Evolutionary conservation across 2,329 filamentous ascomycete species (phyloP).

Genomic region (Sporothrix pseudoabietina): DNA sequence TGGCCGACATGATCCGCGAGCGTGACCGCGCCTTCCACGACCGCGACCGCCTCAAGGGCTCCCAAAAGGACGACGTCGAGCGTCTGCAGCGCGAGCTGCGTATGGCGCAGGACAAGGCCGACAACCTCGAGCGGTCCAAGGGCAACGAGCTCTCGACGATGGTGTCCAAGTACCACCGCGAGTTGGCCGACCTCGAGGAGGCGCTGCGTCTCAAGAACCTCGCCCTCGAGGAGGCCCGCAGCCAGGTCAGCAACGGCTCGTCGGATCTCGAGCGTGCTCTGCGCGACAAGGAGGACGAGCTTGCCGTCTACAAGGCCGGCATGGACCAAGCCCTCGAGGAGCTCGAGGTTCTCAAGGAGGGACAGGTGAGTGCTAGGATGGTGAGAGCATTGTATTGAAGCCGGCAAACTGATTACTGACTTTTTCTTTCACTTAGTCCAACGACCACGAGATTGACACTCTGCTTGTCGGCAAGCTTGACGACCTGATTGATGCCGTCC

Average conservation of each 20-base stretch:
- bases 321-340: slow-evolving; percentile 96
- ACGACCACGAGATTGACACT: slow-evolving; percentile 85
- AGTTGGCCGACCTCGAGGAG: slow-evolving; percentile 96
- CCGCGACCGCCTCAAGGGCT: slow-evolving; percentile 81
- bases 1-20: slow-evolving; percentile 98
- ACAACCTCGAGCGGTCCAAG: slow-evolving; percentile 90
- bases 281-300: slow-evolving; percentile 93
- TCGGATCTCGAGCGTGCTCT: slow-evolving; percentile 83
- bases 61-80: slow-evolving; percentile 89
- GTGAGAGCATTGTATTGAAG: neutral
- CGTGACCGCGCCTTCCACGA: slow-evolving; percentile 91
- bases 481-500: slow-evolving; percentile 94
- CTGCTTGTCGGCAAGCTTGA: slow-evolving; percentile 91
- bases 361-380: slow-evolving; percentile 46
- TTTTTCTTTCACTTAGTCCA: slow-evolving; percentile 61
- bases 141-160: slow-evolving; percentile 93
- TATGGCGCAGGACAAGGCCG: slow-evolving; percentile 85
- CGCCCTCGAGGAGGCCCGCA: slow-evolving; percentile 79
- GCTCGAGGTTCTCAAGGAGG: slow-evolving; percentile 81
- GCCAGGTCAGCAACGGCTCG: slow-evolving; percentile 76
- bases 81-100: slow-evolving; percentile 92
- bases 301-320: slow-evolving; percentile 96
- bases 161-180: slow-evolving; percentile 93
- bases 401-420: neutral
- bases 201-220: slow-evolving; percentile 84